Evolutionary conservation across 164 flowering plant genomes (phyloP), one percentile per base, ranked within the genome.

Genomic region (Annona cherimola): DNA sequence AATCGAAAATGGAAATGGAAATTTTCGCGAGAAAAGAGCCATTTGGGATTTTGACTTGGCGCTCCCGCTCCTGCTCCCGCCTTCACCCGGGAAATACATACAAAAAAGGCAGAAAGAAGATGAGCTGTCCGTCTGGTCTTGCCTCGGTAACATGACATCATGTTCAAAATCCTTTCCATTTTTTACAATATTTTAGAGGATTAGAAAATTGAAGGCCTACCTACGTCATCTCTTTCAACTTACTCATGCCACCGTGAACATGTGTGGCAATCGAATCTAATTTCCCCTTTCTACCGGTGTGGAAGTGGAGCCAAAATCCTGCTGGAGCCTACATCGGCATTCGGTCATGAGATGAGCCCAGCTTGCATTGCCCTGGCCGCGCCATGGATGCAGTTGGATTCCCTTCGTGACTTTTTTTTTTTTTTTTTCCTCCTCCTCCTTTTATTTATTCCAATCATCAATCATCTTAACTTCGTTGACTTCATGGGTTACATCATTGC

Each of bases 91-190:
- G 57, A 50, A 50, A 50, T 50, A 16, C 8, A 50, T 1, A 5
- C 2, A 50, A 50, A 16, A 16, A 16, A 7, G 9, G 63, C 20
- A 60, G 63, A 18, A 16, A 60, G 20, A 1, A 5, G 1, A 26
- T 16, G 63, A 61, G 63, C 63, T 61, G 63, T 61, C 63, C n/a
- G n/a, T n/a, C n/a, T n/a, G n/a, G n/a, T n/a, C n/a, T n/a, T 3
- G 4, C 63, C 40, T 61, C 63, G 63, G 35, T 18, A 19, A 61
- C 63, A 61, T 18, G 26, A 61, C 16, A 61, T 19, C 35, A 61
- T 61, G 63, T 61, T 8, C 5, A 61, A 18, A 61, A 20, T 4
- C 8, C 18, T 61, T 61, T 61, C 14, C 8, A 20, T 61, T 61
- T 61, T 61, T 61, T 2, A 6, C 18, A 4, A 3, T 60, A 0